Percentiles rank a stretch among this genome's conserved stretches.
These are phyloP conservation scores for Toxicodendron radicans DNA, from an alignment of 345 rosid genomes.

Conservation along the genomic window DNA sequence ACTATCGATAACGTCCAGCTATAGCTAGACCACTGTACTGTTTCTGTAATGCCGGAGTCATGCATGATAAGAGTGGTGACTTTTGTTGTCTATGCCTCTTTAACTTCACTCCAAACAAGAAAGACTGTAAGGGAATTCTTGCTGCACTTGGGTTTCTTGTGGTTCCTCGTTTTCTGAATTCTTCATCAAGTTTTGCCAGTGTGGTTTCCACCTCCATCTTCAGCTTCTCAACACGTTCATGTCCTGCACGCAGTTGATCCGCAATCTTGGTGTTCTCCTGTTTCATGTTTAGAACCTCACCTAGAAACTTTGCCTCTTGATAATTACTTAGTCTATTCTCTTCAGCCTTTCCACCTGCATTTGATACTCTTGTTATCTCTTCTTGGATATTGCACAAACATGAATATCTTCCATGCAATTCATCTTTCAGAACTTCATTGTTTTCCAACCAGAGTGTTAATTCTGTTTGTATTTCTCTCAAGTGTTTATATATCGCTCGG, in stretches of 20 bases:
- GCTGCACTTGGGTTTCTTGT: constrained; percentile 28
- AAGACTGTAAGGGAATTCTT: constrained; percentile 73
- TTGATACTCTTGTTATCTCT: constrained; percentile 53
- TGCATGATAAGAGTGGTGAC: constrained; percentile 63
- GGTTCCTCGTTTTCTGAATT: constrained; percentile 34
- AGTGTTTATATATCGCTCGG: constrained; percentile 67
- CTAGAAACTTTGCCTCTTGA: constrained; percentile 82
- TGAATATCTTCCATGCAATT: constrained; percentile 54
- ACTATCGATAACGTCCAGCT: constrained; percentile 22
- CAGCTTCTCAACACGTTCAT: constrained; percentile 43
- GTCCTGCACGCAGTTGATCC: constrained; percentile 57
- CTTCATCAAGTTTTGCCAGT: constrained; percentile 49
- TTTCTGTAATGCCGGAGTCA: constrained; percentile 53
- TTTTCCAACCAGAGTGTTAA: constrained; percentile 77
- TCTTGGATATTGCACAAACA: constrained; percentile 64
- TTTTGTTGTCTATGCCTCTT: constrained; percentile 54
- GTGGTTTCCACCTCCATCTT: constrained; percentile 52
- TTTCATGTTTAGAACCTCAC: constrained; percentile 86
- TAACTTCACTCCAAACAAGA: constrained; percentile 84
- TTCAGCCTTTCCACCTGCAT: constrained; percentile 19
- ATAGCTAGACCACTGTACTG: constrained; percentile 35
- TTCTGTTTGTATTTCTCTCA: constrained; percentile 75
- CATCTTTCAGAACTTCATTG: constrained; percentile 63
- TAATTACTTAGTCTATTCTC: constrained; percentile 47
- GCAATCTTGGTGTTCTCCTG: constrained; percentile 78